Percentiles rank a stretch among this genome's conserved stretches.
These are phyloP conservation scores for Saccharomyces pastorianus DNA, from an alignment of 1,139 yeast genomes.

Conservation along the genomic window DNA sequence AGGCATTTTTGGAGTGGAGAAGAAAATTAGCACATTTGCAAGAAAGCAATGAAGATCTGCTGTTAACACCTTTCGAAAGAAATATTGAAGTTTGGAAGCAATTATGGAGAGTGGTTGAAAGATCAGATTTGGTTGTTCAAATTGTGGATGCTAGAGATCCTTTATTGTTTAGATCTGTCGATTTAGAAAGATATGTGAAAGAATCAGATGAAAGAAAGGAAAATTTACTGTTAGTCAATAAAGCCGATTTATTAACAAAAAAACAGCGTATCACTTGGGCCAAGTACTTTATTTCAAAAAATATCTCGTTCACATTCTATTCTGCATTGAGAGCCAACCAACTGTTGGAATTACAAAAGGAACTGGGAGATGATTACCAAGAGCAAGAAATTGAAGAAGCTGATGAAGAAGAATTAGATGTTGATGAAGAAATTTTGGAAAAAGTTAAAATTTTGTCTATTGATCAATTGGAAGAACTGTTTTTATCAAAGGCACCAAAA, in stretches of 20 bases:
- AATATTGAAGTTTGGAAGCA: slow-evolving; percentile 98
- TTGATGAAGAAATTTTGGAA: slow-evolving; percentile 33
- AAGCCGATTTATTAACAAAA: slow-evolving; percentile 78
- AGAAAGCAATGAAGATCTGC: slow-evolving; percentile 62
- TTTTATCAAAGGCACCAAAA: slow-evolving; percentile 70
- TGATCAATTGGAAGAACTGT: slow-evolving; percentile 75
- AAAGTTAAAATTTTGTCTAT: slow-evolving; percentile 68
- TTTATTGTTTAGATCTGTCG: slow-evolving; percentile 77
- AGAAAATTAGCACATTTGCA: slow-evolving; percentile 78
- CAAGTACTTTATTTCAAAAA: slow-evolving; percentile 55
- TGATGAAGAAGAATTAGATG: slow-evolving; percentile 32
- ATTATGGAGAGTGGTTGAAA: slow-evolving; percentile 94
- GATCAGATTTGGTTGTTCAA: slow-evolving; percentile 89
- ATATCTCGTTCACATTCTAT: slow-evolving; percentile 84
- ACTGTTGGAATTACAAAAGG: slow-evolving; percentile 51
- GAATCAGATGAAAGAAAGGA: slow-evolving; percentile 65
- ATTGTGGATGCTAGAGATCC: slow-evolving; percentile 98
- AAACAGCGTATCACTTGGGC: slow-evolving; percentile 85
- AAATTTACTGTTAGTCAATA: slow-evolving; percentile 79
- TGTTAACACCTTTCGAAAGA: slow-evolving; percentile 93
- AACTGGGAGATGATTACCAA: slow-evolving; percentile 28
- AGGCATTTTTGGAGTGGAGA: slow-evolving; percentile 91
- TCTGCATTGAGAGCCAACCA: slow-evolving; percentile 83
- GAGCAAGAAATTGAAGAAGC: slow-evolving; percentile 27
- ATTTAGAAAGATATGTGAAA: slow-evolving; percentile 74